Evolutionary conservation across 176 grass and related monocot genomes (phyloP), one percentile per base, ranked within the genome.

Genomic region (Zizania latifolia): DNA sequence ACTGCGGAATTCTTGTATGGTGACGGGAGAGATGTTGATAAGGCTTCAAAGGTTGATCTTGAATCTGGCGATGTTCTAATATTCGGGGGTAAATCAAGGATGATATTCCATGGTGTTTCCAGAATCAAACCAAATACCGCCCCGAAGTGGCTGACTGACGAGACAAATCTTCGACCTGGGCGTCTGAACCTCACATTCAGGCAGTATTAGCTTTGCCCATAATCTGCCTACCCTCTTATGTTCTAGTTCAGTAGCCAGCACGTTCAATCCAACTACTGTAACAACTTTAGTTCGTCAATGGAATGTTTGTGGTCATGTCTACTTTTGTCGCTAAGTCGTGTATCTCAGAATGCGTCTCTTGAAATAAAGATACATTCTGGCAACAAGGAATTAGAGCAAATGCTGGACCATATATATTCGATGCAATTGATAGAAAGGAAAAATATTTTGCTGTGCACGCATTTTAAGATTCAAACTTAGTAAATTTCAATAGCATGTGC

Each of bases 111-210:
- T 16, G 79, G 88, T 8, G 79, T 90, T 34, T 65, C 79, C 32
- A 58, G 22, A 8, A 74, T 86, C 26, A 58, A 22, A 51, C 30
- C 45, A 1, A 86, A 75, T 26, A 86, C 69, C 4, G 83, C 83
- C 40, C 83, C 78, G 2, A 58, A 5, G 0, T 78, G 37, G 28
- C 55, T 91, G 46, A 78, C 43, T 0, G 71, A 88, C 16, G 50
- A 88, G 56, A 65, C 85, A 30, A 76, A 22, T 21, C 80, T 91
- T 77, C 76, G 65, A 48, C 84, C 85, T n/a, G 89, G 89, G 36
- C 84, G 85, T 3, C 65, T 91, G 46, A 88, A 88, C 79, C 81
- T 91, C 66, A 91, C 80, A 55, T 88, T 90, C 34, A 87, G 88
- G 71, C 80, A 87, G 41, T 41, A 80, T 56, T 70, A 72, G 59